Percentiles rank a stretch among this genome's conserved stretches.
Evolutionary conservation across 169 alveolate genomes (phyloP).

Genomic region (Neospora caninum): DNA sequence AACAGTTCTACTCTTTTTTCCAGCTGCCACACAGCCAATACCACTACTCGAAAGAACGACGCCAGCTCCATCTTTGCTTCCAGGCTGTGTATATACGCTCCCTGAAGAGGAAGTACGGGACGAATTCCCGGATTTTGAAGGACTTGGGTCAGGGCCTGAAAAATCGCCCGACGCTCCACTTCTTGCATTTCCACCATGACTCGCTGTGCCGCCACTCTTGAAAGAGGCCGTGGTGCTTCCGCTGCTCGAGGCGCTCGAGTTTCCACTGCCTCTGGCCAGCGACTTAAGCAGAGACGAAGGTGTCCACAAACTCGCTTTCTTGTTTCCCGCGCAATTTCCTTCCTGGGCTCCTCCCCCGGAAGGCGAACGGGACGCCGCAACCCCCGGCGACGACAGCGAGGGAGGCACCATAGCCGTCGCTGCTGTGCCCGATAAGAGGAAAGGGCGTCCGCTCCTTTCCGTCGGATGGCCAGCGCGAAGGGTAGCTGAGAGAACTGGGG

Average conservation of each 20-base stretch:
- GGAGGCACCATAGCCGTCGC: background rate
- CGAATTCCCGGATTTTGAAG: background rate
- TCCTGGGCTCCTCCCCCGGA: background rate
- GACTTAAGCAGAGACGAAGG: constrained; percentile 36
- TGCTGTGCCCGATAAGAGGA: background rate
- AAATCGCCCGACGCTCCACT: background rate
- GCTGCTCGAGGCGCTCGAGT: background rate
- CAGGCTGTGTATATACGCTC: background rate
- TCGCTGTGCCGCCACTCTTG: constrained; percentile 5
- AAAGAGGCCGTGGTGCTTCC: constrained; percentile 17
- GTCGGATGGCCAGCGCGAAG: too few species aligned
- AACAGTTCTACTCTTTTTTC: background rate
- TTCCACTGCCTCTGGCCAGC: background rate
- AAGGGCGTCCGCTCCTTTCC: background rate
- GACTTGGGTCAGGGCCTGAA: background rate
- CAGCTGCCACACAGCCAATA: background rate
- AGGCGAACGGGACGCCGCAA: background rate
- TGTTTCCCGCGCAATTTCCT: constrained; percentile 29
- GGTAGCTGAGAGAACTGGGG: background rate
- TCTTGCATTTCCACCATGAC: background rate
- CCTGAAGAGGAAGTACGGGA: background rate
- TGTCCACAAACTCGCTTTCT: constrained; percentile 1
- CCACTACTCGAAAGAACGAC: background rate
- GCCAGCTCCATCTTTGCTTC: background rate
- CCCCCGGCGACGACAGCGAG: constrained; percentile 20